Evolutionary conservation across 2,329 filamentous ascomycete genomes (phyloP), one percentile per base, ranked within the genome.

Genomic region (Hypoxylon sp.): DNA sequence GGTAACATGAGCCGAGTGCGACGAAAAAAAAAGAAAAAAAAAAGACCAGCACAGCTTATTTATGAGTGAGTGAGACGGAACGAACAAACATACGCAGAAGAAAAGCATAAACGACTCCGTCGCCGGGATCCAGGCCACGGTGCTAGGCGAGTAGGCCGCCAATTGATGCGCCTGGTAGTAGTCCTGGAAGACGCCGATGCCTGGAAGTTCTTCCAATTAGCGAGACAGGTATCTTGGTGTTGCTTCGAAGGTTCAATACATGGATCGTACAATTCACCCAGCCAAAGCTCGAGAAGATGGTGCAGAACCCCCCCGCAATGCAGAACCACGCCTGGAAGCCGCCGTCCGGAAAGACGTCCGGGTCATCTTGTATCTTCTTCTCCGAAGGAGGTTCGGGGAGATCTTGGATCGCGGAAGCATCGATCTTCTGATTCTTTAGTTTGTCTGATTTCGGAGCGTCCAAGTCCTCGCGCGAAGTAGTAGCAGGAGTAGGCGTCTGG

Each of bases 261-360:
- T n/a, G n/a, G n/a, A 46, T 29, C 53, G 8, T 57, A 62, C 59
- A 60, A 36, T 58, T 60, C 19, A 62, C 47, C 57, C 54, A 58
- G 32, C 59, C 59, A 35, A 60, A 58, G 37, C 54, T 60, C 19
- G 48, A 47, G 44, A 62, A 62, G 3, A 56, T 23, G 0, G 51
- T 50, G 11, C 54, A 57, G n/a, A 60, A 62, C 7, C 59, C 57
- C 7, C 59, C 59, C 7, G 57, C 57, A 17, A 62, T 53, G 35
- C 54, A 58, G 7, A 60, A 19, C 59, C 59, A 62, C n/a, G 59
- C 59, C 7, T 51, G 6, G 13, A 58, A 52, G 19, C 59, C 59
- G 26, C 57, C 57, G 30, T 62, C 59, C 3, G 59, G 59, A 26
- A 55, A 59, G 3, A 16, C 49, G 34, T 49, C 29, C 6, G 54